Evolutionary conservation across 2,329 filamentous ascomycete species (phyloP), one percentile per base, ranked within the genome.

Genomic region (Cytospora mali): DNA sequence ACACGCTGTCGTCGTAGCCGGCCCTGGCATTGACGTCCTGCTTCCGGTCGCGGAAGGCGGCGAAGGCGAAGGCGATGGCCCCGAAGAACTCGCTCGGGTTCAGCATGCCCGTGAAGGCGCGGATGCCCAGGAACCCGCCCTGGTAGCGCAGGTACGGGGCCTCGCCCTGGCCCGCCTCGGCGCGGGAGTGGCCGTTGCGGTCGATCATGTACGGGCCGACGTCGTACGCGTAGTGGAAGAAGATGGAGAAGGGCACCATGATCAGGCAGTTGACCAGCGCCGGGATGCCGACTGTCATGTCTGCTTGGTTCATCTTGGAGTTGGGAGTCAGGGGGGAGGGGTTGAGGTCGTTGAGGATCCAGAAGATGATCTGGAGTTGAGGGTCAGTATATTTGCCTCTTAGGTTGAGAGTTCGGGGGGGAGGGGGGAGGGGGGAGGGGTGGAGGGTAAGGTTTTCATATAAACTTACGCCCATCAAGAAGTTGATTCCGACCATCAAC

Each of bases 401-500:
- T n/a, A n/a, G 33, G 33, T 35, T 35, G 14, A 9, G 33, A 14
- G 33, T 35, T 35, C 10, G 33, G 33, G 33, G 13, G 4, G 33
- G 33, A 35, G 2, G 33, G 9, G 13, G 27, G 9, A 25, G 33
- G 2, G 33, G 33, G 33, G 16, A 35, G 33, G n/a, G n/a, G n/a
- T n/a, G n/a, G n/a, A n/a, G n/a, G n/a, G n/a, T n/a, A n/a, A n/a
- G n/a, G n/a, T n/a, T n/a, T n/a, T n/a, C n/a, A n/a, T n/a, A n/a
- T n/a, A n/a, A 13, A 54, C 70, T 60, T 62, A 73, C 72, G 29
- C 68, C 64, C 68, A 74, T 70, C 5, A 74, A 9, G 31, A 74
- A 72, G 1, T 65, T 67, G 9, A 75, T 48, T 42, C 70, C 69
- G 21, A 76, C 69, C 27, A 76, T 71, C 10, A 74, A 57, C 62